Evolutionary conservation across 2,329 filamentous ascomycete genomes (phyloP), one percentile per base, ranked within the genome.

Genomic region (Apiospora arundinis): DNA sequence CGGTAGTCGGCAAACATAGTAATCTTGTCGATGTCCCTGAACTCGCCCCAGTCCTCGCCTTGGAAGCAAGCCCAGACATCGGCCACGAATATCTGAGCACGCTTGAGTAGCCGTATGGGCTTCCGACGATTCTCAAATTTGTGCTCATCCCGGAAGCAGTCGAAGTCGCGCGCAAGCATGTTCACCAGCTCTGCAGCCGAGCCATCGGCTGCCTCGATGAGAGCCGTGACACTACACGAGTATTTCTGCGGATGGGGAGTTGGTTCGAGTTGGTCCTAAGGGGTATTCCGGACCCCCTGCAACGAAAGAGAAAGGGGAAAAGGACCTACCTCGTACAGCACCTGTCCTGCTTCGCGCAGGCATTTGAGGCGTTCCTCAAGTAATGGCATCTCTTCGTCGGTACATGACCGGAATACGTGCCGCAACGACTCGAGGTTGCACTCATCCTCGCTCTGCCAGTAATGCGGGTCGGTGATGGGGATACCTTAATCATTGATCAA

Each of bases 1-100:
- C 96, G 92, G 80, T 99, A 99, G 84, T 99, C 96, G 78, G 96
- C 95, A 85, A 99, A 99, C 92, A 98, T 98, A 73, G 96, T 99
- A 77, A 99, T 92, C 80, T 95, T 94, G 83, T 96, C 92, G 76
- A 99, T 97, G 79, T 99, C 96, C 71, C 90, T 80, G 81, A 99
- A 99, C 40, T 88, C 85, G 44, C 96, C 97, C 77, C 92, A 95
- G 37, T 89, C 87, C 75, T 92, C 86, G 65, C 94, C 95, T 69
- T 95, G 90, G 80, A 98, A 98, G 74, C 95, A 97, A 6, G 96
- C 97, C 97, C 97, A 99, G 0, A 98, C 81, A 81, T 99, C 96
- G 28, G 97, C 97, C 2, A 97, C 95, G 25, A 98, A 88, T 72
- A 99, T 99, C 82, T 99, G 96, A 1, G 96, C 95, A 14, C 97